Conservation (phyloP, 1,284 basidiomycete genomes). For the Cutaneotrichosporon cavernicola region DNA sequence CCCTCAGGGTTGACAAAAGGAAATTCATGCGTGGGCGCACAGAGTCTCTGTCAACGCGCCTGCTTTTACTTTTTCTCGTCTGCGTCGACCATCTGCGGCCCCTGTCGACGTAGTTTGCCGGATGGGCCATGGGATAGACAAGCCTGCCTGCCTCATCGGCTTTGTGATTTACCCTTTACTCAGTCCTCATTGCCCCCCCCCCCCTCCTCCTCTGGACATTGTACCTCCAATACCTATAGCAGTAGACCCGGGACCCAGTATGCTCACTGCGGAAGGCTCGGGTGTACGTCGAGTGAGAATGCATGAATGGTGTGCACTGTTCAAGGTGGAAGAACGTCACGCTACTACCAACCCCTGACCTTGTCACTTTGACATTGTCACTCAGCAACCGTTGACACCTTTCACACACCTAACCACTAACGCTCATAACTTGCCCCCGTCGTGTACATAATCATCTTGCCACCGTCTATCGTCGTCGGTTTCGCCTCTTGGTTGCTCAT, state of each 20-base stretch:
- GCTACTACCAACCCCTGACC: background rate
- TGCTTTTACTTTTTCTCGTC: background rate
- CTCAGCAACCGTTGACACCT: background rate
- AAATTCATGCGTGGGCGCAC: too few relatives aligned
- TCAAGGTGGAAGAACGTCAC: background rate
- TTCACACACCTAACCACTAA: too few relatives aligned
- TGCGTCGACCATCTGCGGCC: background rate
- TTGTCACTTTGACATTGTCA: background rate
- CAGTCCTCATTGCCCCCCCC: too few relatives aligned
- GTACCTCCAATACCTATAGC: too few relatives aligned
- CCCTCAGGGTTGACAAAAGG: too few relatives aligned
- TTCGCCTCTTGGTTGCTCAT: slow-evolving; percentile 1
- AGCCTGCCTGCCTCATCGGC: too few relatives aligned
- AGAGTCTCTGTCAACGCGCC: background rate
- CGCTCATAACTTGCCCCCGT: background rate
- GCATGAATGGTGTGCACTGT: too few relatives aligned
- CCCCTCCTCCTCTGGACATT: too few relatives aligned
- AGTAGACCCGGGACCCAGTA: too few relatives aligned
- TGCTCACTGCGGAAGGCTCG: too few relatives aligned
- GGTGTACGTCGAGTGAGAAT: background rate
- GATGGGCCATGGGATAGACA: background rate
- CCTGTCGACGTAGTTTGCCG: background rate
- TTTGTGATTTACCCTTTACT: too few relatives aligned
- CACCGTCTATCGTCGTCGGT: background rate
- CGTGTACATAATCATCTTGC: background rate